phyloP scores from a whole-genome alignment of 371 early-diverging fungal genomes.

The Saksenaea oblongispora region DNA sequence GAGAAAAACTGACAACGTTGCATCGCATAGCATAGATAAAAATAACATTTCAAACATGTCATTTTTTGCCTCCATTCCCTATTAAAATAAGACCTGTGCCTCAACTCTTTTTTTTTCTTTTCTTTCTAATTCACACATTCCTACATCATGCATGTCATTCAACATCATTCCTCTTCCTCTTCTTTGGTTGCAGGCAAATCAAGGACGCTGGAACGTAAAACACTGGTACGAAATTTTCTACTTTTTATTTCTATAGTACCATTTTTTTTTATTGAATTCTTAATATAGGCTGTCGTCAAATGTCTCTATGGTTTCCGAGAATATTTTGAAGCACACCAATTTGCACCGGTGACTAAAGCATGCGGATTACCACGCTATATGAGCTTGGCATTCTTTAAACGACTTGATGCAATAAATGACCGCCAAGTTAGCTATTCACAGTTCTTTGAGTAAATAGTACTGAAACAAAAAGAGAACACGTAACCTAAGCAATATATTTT shows the following conservation, averaged over 20 bases:
- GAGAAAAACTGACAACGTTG: slow-evolving; percentile 11
- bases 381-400: slow-evolving; percentile 56
- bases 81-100: neutral
- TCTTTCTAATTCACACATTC: neutral
- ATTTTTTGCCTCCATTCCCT: slow-evolving; percentile 4
- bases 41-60: neutral
- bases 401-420: slow-evolving; percentile 21
- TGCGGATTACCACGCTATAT: slow-evolving; percentile 57
- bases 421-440: neutral
- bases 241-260: neutral
- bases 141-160: neutral
- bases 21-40: neutral
- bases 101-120: neutral
- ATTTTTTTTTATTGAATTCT: neutral
- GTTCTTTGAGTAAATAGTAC: neutral
- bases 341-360: slow-evolving; percentile 50
- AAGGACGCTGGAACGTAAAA: neutral
- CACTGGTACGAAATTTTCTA: neutral
- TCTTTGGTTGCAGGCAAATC: slow-evolving; percentile 4
- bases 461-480: slow-evolving; percentile 6
- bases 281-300: slow-evolving; percentile 10
- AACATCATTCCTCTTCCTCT: neutral
- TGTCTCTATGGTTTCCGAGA: slow-evolving; percentile 22
- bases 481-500: neutral
- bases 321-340: slow-evolving; percentile 35